These are phyloP conservation scores for Plectranthus barbatus DNA, from an alignment of 257 asterid genomes.

Conservation along the genomic window DNA sequence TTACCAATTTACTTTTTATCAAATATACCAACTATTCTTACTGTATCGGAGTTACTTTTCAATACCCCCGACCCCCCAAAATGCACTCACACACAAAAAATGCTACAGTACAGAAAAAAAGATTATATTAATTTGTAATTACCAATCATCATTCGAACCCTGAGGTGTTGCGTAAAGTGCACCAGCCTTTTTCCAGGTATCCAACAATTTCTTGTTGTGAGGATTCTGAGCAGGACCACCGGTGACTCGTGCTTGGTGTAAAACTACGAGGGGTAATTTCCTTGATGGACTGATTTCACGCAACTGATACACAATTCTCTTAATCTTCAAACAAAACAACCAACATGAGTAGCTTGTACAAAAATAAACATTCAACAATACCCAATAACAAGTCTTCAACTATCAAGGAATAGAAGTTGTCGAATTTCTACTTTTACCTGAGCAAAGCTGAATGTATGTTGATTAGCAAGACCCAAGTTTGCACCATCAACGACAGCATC, in stretches of 20 bases:
- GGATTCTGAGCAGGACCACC: conserved; percentile 83
- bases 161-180: conserved; percentile 78
- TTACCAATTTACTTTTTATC: background rate
- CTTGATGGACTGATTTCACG: conserved; percentile 54
- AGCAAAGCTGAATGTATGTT: conserved; percentile 37
- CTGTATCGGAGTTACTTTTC: background rate
- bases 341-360: conserved; percentile 1
- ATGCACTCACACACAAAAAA: background rate
- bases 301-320: conserved; percentile 47
- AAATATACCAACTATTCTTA: background rate
- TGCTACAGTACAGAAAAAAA: background rate
- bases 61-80: background rate
- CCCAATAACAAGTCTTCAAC: background rate
- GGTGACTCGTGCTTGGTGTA: conserved; percentile 65
- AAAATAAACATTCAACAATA: background rate
- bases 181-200: conserved; percentile 70
- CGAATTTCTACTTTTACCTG: conserved; percentile 35
- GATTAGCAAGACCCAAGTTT: conserved; percentile 56
- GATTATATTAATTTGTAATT: background rate
- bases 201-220: conserved; percentile 61
- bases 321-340: conserved; percentile 37
- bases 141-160: conserved; percentile 98
- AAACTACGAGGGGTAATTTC: conserved; percentile 75
- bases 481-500: conserved; percentile 94
- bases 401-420: background rate